Conservation (phyloP, 1,284 basidiomycete genomes). For the Wolfiporia cocos region DNA sequence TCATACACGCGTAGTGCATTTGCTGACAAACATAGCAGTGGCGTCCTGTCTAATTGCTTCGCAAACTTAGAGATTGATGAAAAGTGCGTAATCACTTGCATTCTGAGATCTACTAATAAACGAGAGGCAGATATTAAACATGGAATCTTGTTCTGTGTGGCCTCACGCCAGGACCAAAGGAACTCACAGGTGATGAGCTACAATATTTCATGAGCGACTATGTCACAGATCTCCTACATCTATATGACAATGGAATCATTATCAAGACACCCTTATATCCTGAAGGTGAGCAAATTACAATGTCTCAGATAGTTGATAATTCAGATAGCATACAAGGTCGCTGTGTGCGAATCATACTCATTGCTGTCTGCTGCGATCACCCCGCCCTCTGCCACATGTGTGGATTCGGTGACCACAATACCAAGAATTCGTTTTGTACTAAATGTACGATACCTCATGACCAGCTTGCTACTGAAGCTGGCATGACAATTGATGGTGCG, state of each 20-base stretch:
- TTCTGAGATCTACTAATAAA: background rate
- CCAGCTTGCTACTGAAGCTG: slow-evolving; percentile 11
- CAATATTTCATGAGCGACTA: slow-evolving; percentile 12
- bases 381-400: slow-evolving; percentile 25
- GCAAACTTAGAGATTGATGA: slow-evolving; percentile 11
- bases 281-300: slow-evolving; percentile 10
- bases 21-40: slow-evolving; percentile 9
- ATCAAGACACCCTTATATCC: slow-evolving; percentile 15
- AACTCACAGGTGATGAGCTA: slow-evolving; percentile 13
- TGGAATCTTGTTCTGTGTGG: slow-evolving; percentile 13
- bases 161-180: slow-evolving; percentile 14
- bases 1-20: slow-evolving; percentile 5
- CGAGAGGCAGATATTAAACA: slow-evolving; percentile 9
- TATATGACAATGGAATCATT: slow-evolving; percentile 15
- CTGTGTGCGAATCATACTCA: slow-evolving; percentile 16
- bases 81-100: slow-evolving; percentile 6
- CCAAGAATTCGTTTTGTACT: slow-evolving; percentile 17
- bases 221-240: slow-evolving; percentile 13
- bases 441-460: slow-evolving; percentile 17
- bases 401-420: slow-evolving; percentile 23
- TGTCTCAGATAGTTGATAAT: background rate
- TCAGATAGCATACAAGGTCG: slow-evolving; percentile 12
- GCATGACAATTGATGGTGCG: slow-evolving; percentile 12
- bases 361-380: slow-evolving; percentile 25
- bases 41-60: slow-evolving; percentile 10